Evolutionary conservation across 208 protist genomes (phyloP).

Genomic region (Paratrypanosoma confusum): DNA sequence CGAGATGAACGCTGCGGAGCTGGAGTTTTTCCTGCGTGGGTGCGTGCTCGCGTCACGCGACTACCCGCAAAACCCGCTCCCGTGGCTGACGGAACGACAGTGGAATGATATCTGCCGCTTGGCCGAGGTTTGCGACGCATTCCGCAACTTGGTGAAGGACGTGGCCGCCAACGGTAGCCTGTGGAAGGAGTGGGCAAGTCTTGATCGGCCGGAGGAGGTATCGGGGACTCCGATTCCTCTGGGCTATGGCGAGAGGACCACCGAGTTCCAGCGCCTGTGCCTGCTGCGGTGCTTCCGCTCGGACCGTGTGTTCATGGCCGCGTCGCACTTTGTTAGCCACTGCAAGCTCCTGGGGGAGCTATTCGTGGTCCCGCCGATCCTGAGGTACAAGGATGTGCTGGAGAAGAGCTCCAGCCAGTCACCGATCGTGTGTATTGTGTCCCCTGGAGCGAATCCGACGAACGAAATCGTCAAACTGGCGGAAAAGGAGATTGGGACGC

Average conservation of each 20-base stretch:
- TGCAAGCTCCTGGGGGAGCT: constrained; percentile 88
- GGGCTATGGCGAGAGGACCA: constrained; percentile 62
- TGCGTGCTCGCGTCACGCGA: constrained; percentile 92
- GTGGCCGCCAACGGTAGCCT: constrained; percentile 63
- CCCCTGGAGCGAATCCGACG: constrained; percentile 96
- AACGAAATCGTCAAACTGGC: constrained; percentile 97
- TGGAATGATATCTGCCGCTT: constrained; percentile 95
- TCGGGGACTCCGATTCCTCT: constrained; percentile 45
- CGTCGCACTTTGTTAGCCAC: constrained; percentile 90
- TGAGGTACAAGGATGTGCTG: constrained; percentile 94
- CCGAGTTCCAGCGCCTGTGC: constrained; percentile 89
- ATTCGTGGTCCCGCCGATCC: constrained; percentile 95
- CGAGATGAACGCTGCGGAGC: constrained; percentile 66
- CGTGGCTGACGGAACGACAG: constrained; percentile 92
- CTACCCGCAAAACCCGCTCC: constrained; percentile 67
- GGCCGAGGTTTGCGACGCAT: constrained; percentile 47
- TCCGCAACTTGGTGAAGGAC: constrained; percentile 63
- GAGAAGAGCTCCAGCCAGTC: constrained; percentile 85
- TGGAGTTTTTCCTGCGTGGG: constrained; percentile 98
- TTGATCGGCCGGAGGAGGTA: constrained; percentile 90
- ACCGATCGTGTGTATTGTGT: constrained; percentile 98
- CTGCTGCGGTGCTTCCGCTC: constrained; percentile 95
- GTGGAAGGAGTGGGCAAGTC: constrained; percentile 89
- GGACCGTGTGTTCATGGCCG: constrained; percentile 93
- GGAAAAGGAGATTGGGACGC: constrained; percentile 87